Conservation (phyloP, 306 rosid species). For the Acacia crassicarpa region DNA sequence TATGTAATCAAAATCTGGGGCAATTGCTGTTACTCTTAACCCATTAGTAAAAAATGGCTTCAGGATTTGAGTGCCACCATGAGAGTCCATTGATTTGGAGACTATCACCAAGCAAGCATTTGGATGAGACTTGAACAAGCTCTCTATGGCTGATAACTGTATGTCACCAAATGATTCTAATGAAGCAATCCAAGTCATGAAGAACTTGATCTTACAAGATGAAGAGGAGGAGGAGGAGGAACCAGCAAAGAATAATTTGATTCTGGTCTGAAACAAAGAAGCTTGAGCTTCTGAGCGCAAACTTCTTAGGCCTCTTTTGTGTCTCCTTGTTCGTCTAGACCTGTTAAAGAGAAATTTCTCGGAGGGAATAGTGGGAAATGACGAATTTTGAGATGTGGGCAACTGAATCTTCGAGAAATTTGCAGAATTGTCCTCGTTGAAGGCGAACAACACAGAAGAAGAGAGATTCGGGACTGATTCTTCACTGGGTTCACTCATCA, state of each 20-base stretch:
- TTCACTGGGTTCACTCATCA: background rate
- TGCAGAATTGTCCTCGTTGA: conserved; percentile 42
- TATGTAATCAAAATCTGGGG: conserved; percentile 69
- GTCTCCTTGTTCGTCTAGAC: conserved; percentile 36
- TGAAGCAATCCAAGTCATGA: conserved; percentile 95
- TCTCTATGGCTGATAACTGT: conserved; percentile 65
- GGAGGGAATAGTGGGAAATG: background rate
- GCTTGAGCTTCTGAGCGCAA: conserved; percentile 30
- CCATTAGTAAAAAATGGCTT: conserved; percentile 51
- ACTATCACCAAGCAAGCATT: conserved; percentile 73
- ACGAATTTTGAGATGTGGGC: conserved; percentile 29
- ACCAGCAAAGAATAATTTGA: conserved; percentile 48
- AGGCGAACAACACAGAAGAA: conserved; percentile 44
- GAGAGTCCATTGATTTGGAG: conserved; percentile 70
- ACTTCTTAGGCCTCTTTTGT: conserved; percentile 54
- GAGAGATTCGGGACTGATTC: conserved; percentile 30
- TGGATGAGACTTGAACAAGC: conserved; percentile 74
- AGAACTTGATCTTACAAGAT: conserved; percentile 62
- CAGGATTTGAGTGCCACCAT: conserved; percentile 47
- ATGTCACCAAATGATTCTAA: conserved; percentile 55
- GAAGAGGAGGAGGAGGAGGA: background rate
- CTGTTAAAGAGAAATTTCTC: conserved; percentile 14
- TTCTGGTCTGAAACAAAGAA: conserved; percentile 39
- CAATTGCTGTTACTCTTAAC: conserved; percentile 49
- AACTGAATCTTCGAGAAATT: conserved; percentile 29